Conservation (phyloP, 176 grass and related monocot species). For the Guadua angustifolia region DNA sequence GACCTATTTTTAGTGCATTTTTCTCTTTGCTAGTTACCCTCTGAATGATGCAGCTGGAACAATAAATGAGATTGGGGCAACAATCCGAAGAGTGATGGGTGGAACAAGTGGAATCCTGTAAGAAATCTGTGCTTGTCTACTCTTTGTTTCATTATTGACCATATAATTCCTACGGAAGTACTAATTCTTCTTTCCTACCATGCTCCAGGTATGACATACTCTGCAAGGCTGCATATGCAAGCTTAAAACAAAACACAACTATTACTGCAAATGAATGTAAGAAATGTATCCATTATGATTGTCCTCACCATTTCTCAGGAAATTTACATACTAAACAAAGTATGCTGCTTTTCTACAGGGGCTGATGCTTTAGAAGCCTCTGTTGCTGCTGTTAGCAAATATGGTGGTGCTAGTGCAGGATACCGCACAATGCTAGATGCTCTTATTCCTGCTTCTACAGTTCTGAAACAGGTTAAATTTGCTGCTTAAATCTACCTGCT, state of each 20-base stretch:
- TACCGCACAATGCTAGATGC: slow-evolving; percentile 98
- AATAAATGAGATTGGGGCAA: slow-evolving; percentile 88
- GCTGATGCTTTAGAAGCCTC: slow-evolving; percentile 82
- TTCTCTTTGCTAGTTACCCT: slow-evolving; percentile 72
- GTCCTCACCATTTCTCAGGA: neutral
- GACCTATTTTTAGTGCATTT: slow-evolving; percentile 39
- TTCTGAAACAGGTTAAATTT: slow-evolving; percentile 67
- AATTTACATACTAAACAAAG: slow-evolving; percentile 29
- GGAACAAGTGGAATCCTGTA: slow-evolving; percentile 99
- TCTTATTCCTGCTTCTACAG: slow-evolving; percentile 85
- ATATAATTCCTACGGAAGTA: slow-evolving; percentile 32
- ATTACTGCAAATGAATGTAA: slow-evolving; percentile 83
- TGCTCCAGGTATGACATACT: slow-evolving; percentile 88
- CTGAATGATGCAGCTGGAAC: slow-evolving; percentile 96
- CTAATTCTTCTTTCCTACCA: slow-evolving; percentile 36
- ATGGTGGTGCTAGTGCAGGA: slow-evolving; percentile 85
- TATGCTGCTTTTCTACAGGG: slow-evolving; percentile 56
- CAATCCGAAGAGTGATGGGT: slow-evolving; percentile 89
- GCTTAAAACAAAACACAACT: slow-evolving; percentile 71
- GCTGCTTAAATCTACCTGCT: slow-evolving; percentile 8
- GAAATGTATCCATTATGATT: slow-evolving; percentile 30
- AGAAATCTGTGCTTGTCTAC: slow-evolving; percentile 10
- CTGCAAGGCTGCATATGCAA: slow-evolving; percentile 96
- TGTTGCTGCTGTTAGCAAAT: slow-evolving; percentile 89
- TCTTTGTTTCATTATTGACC: slow-evolving; percentile 21